Conservation (phyloP, 2,329 filamentous ascomycete genomes). For the Fusarium verticillioides region DNA sequence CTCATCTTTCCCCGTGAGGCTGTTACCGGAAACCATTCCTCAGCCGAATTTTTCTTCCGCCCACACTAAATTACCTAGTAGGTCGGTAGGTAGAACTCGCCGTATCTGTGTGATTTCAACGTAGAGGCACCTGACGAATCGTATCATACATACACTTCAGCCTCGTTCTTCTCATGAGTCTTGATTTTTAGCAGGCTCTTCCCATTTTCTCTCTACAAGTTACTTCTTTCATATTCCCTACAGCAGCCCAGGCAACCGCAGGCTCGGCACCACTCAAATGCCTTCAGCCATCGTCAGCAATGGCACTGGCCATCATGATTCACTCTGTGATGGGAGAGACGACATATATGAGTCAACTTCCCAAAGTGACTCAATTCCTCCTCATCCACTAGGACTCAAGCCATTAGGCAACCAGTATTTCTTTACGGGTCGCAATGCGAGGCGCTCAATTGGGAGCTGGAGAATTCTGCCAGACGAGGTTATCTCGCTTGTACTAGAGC, state of each 20-base stretch:
- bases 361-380: slow-evolving; percentile 67
- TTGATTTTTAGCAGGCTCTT: background rate
- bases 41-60: slow-evolving; percentile 36
- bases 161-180: slow-evolving; percentile 8
- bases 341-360: slow-evolving; percentile 42
- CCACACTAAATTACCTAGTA: slow-evolving; percentile 28
- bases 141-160: slow-evolving; percentile 13
- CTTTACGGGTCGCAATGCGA: slow-evolving; percentile 72
- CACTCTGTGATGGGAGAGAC: slow-evolving; percentile 37
- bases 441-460: slow-evolving; percentile 73
- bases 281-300: slow-evolving; percentile 31
- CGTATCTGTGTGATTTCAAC: slow-evolving; percentile 3
- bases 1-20: slow-evolving; percentile 1
- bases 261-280: slow-evolving; percentile 25
- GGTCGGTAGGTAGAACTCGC: slow-evolving; percentile 7
- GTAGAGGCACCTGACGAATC: slow-evolving; percentile 1
- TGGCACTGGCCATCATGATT: slow-evolving; percentile 20
- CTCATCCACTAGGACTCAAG: slow-evolving; percentile 85
- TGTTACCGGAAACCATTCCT: slow-evolving; percentile 21
- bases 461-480: slow-evolving; percentile 82
- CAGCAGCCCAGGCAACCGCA: background rate
- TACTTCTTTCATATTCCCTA: background rate
- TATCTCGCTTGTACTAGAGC: slow-evolving; percentile 79
- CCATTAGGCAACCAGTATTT: slow-evolving; percentile 87
- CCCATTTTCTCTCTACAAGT: background rate